phyloP scores from a whole-genome alignment of 2,329 filamentous ascomycete species.

The Hypoxylon sp. region DNA sequence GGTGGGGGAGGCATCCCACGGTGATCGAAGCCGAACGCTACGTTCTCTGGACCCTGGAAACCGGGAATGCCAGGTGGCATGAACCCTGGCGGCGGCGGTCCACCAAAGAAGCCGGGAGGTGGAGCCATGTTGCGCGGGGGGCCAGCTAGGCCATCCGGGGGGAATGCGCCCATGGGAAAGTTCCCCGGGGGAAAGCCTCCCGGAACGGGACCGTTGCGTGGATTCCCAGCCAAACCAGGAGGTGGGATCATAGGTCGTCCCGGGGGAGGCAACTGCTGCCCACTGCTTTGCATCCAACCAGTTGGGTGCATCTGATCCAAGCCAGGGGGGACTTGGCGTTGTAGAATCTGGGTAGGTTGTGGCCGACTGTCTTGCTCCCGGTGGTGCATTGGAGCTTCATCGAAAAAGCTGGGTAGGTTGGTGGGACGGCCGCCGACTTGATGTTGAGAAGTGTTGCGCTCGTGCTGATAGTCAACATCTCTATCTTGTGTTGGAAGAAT shows the following conservation, averaged over 20 bases:
- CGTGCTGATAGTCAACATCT: constrained; percentile 63
- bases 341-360: constrained; percentile 74
- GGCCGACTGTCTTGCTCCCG: constrained; percentile 63
- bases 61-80: constrained; percentile 69
- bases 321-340: constrained; percentile 73
- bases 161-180: constrained; percentile 68
- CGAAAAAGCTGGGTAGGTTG: constrained; percentile 67
- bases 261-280: constrained; percentile 62
- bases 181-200: constrained; percentile 72
- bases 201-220: constrained; percentile 66
- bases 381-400: constrained; percentile 66
- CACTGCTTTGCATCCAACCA: constrained; percentile 63
- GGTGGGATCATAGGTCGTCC: constrained; percentile 71
- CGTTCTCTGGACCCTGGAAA: constrained; percentile 68
- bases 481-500: constrained; percentile 64
- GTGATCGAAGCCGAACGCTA: constrained; percentile 69
- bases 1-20: constrained; percentile 69
- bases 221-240: constrained; percentile 67
- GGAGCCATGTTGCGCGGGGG: constrained; percentile 63
- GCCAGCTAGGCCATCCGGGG: constrained; percentile 66
- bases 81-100: constrained; percentile 62
- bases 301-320: constrained; percentile 72
- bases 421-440: constrained; percentile 51
- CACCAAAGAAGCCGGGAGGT: constrained; percentile 71
- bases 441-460: constrained; percentile 56